A percentile compares a stretch with the other conserved stretches of the same genome.
phyloP scores from a whole-genome alignment of 1,139 yeast genomes.

The Schwanniomyces etchellsii region DNA sequence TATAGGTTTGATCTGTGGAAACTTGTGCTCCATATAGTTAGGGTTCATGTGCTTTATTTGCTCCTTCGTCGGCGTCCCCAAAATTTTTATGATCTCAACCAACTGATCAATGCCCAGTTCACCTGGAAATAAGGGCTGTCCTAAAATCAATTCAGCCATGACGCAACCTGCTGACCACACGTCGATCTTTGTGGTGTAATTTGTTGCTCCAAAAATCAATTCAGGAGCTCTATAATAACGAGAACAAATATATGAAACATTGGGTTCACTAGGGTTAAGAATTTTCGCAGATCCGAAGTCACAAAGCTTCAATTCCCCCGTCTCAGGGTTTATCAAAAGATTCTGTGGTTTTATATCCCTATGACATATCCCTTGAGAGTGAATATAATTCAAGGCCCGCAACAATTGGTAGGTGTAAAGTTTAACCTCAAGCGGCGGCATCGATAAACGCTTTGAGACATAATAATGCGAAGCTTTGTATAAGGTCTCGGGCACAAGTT shows the following conservation, averaged over 20 bases:
- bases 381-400: constrained; percentile 88
- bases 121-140: constrained; percentile 97
- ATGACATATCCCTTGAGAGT: constrained; percentile 88
- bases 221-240: constrained; percentile 96
- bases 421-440: constrained; percentile 90
- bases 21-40: constrained; percentile 93
- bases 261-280: constrained; percentile 83
- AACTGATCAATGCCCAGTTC: constrained; percentile 96
- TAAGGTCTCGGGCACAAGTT: constrained; percentile 90
- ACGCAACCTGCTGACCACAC: constrained; percentile 99
- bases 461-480: constrained; percentile 83
- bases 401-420: constrained; percentile 87
- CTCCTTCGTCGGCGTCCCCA: constrained; percentile 92
- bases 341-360: constrained; percentile 97
- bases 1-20: constrained; percentile 93
- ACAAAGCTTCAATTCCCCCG: constrained; percentile 83
- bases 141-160: constrained; percentile 91
- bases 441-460: constrained; percentile 67
- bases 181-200: constrained; percentile 94
- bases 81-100: constrained; percentile 90
- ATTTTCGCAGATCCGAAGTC: constrained; percentile 99
- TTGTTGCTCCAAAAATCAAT: constrained; percentile 83
- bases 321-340: constrained; percentile 77
- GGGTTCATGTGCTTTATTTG: constrained; percentile 96
- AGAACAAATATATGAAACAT: constrained; percentile 93